Base-by-base conservation (phyloP, 164 flowering plant genomes). In the Nymphaea colorata region DNA sequence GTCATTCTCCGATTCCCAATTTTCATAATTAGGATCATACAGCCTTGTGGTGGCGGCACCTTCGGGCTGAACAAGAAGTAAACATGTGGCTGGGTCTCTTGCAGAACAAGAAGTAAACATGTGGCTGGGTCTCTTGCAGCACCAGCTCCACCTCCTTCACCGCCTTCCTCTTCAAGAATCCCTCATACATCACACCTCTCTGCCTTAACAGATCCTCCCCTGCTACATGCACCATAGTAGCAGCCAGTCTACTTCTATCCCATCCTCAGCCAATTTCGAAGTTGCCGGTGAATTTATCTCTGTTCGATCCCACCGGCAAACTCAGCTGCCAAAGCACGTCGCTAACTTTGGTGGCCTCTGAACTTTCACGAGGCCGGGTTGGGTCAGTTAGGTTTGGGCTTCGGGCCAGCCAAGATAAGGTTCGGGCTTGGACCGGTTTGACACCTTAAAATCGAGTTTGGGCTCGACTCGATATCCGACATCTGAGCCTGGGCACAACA, bases 251-350 rank as follows among this genome's bases (percentile, higher is more conserved):
- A 41, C 69, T 2, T 36, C 67, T 3, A 76, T 41, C 57, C 77
- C 42, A 1, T 74, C 75, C 15, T 43, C 75, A 16, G 63, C 63
- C 55, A n/a, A 25, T 82, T 82, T 84, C 87, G 64, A 80, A 82
- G 66, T 89, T 89, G 66, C 95, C 86, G 0, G 87, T 87, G 42
- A 16, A 78, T 64, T 78, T 82, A 59, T 88, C 89, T 0, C 95
- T 81, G 59, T 76, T 74, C 3, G 79, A 70, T 36, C 86, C 83
- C 42, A 77, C 81, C 0, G 97, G 95, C 70, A 91, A 72, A 65
- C 93, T 88, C 42, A 91, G 73, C 43, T 72, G 53, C 95, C 97
- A 91, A 18, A 87, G 85, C 86, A 87, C 74, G 74, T 91, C 97
- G 25, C 82, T 88, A 72, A 66, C 70, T 7, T 64, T 65, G 36